A percentile compares a stretch with the other conserved stretches of the same genome.
Evolutionary conservation across 257 asterid species (phyloP).

Genomic region (Solanum raphanifolium): DNA sequence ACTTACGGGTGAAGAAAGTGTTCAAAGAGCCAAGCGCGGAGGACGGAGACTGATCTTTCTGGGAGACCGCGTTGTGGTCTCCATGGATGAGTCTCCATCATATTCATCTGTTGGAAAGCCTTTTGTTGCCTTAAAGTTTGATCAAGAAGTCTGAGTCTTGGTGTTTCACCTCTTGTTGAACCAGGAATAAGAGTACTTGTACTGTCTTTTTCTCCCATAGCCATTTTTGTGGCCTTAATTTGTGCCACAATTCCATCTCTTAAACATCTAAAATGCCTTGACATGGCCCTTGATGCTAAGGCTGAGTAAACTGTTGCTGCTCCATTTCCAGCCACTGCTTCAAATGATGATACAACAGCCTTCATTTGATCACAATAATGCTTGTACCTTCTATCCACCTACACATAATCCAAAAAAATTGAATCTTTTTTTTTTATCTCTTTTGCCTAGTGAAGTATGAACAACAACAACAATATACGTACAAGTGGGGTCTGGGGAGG

Average conservation of each 20-base stretch:
- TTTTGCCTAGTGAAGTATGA: background rate
- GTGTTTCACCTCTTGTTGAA: constrained; percentile 64
- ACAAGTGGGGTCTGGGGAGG: background rate
- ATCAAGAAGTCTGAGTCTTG: constrained; percentile 58
- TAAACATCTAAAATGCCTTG: constrained; percentile 69
- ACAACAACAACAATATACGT: background rate
- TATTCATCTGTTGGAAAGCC: constrained; percentile 62
- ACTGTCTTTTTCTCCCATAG: constrained; percentile 59
- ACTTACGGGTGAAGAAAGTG: constrained; percentile 78
- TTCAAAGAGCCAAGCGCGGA: constrained; percentile 93
- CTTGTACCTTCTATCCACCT: constrained; percentile 91
- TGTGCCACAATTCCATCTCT: constrained; percentile 58
- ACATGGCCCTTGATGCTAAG: constrained; percentile 74
- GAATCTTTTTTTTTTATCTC: background rate
- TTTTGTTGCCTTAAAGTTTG: constrained; percentile 74
- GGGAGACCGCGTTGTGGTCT: constrained; percentile 85
- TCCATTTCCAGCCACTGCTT: constrained; percentile 65
- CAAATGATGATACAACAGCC: constrained; percentile 56
- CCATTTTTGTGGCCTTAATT: constrained; percentile 52
- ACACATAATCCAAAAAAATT: background rate
- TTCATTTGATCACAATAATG: constrained; percentile 87
- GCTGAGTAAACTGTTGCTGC: constrained; percentile 61
- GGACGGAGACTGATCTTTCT: constrained; percentile 66
- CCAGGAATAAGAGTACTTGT: constrained; percentile 23
- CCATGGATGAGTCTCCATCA: constrained; percentile 90